Evolutionary conservation across 805 yeast genomes (phyloP).

Genomic region (Pichia cephalocereana): DNA sequence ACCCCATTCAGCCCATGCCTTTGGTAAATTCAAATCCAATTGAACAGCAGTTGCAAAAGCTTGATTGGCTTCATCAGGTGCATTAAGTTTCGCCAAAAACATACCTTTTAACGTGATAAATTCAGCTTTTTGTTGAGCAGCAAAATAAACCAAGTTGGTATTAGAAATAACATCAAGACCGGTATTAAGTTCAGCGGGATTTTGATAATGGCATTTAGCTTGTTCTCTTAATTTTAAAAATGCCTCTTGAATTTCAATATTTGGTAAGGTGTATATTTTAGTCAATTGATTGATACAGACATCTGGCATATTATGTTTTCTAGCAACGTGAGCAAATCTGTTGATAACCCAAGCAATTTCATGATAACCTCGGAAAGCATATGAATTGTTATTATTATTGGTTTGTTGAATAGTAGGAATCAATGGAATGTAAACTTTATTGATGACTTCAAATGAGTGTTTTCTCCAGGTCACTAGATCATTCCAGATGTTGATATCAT

Average conservation of each 20-base stretch:
- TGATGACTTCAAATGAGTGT: conserved; percentile 94
- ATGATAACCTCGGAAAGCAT: conserved; percentile 95
- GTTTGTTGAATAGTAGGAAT: conserved; percentile 77
- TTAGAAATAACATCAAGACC: conserved; percentile 96
- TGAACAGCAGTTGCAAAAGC: conserved; percentile 98
- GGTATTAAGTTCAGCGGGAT: conserved; percentile 80
- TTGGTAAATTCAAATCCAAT: conserved; percentile 85
- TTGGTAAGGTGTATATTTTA: conserved; percentile 90
- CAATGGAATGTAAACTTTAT: conserved; percentile 87
- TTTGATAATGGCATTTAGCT: conserved; percentile 95
- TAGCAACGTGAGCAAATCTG: conserved; percentile 95
- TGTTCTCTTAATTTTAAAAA: conserved; percentile 92
- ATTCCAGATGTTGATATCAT: conserved; percentile 95
- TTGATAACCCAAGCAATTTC: conserved; percentile 99
- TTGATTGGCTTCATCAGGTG: conserved; percentile 91
- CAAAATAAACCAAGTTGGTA: conserved; percentile 92
- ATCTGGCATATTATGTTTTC: conserved; percentile 94
- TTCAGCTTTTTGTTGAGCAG: conserved; percentile 96
- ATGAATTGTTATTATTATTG: conserved; percentile 69
- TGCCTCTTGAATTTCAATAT: conserved; percentile 97
- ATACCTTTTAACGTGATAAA: conserved; percentile 96
- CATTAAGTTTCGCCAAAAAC: conserved; percentile 87
- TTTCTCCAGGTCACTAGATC: conserved; percentile 98
- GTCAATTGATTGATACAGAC: conserved; percentile 91
- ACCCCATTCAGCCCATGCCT: conserved; percentile 99